Evolutionary conservation across 768 basidiomycete species (phyloP).

Genomic region (Terana coerulea): DNA sequence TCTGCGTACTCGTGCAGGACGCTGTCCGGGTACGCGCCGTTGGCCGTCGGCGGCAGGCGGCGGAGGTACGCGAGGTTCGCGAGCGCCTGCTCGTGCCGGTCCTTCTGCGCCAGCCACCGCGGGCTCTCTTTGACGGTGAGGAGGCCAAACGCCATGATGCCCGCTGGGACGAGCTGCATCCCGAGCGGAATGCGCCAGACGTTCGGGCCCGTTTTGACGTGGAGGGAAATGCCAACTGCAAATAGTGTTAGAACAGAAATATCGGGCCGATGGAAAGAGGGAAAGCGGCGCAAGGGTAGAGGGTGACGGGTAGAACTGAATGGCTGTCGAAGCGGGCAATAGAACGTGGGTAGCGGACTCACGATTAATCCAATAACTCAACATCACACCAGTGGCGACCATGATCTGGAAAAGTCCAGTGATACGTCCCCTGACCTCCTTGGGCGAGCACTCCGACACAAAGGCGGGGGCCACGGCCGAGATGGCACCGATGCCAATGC

Average conservation of each 20-base stretch:
- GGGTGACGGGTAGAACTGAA: not conserved
- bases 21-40: conserved; percentile 28
- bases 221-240: conserved; percentile 56
- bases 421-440: conserved; percentile 80
- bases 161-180: conserved; percentile 71
- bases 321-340: not conserved
- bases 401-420: conserved; percentile 87
- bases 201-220: conserved; percentile 41
- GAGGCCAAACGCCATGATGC: conserved; percentile 64
- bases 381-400: conserved; percentile 82
- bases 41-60: conserved; percentile 29
- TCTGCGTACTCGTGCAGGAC: conserved; percentile 68
- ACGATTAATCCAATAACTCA: conserved; percentile 83
- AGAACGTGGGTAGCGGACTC: conserved; percentile 28
- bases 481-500: conserved; percentile 79
- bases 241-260: not conserved
- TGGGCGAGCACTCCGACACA: conserved; percentile 85
- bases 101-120: conserved; percentile 69
- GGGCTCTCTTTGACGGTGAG: conserved; percentile 76
- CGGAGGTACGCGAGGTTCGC: conserved; percentile 65
- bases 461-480: conserved; percentile 83
- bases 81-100: conserved; percentile 48
- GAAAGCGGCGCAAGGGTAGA: not conserved
- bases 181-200: conserved; percentile 76
- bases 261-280: not conserved